These are phyloP conservation scores for Hymenoscyphus fraxineus DNA, from an alignment of 2,329 filamentous ascomycete species.

Conservation along the genomic window DNA sequence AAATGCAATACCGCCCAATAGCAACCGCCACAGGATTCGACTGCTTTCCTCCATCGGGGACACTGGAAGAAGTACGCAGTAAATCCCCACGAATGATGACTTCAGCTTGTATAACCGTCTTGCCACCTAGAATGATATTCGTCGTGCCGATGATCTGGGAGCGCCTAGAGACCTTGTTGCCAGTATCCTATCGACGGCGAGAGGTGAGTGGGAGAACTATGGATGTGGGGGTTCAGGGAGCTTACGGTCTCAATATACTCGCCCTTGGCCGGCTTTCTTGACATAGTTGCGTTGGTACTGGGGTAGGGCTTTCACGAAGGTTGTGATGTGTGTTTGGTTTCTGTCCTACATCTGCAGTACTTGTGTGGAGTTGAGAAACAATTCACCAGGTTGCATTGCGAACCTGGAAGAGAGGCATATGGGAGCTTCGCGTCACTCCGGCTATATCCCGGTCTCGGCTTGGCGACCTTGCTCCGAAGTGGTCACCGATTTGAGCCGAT, in stretches of 20 bases:
- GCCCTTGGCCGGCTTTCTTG: slow-evolving; percentile 73
- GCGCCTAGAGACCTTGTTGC: slow-evolving; percentile 95
- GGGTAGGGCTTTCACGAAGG: background rate
- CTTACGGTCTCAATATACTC: slow-evolving; percentile 96
- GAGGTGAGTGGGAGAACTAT: background rate
- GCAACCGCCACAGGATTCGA: slow-evolving; percentile 59
- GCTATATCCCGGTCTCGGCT: background rate
- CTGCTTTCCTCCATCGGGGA: slow-evolving; percentile 26
- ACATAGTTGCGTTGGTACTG: slow-evolving; percentile 50
- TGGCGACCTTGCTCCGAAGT: too few relatives aligned
- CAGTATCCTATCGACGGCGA: slow-evolving; percentile 67
- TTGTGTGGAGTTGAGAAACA: background rate
- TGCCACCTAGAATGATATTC: slow-evolving; percentile 95
- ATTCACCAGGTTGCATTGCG: background rate
- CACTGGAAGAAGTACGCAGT: slow-evolving; percentile 51
- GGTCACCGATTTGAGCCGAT: too few relatives aligned
- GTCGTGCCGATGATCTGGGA: slow-evolving; percentile 90
- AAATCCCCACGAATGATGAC: slow-evolving; percentile 93
- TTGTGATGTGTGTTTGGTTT: background rate
- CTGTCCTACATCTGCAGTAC: background rate
- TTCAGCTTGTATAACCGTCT: slow-evolving; percentile 92
- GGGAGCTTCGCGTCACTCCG: background rate
- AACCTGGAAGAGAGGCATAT: too few relatives aligned
- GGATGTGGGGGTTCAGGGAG: background rate
- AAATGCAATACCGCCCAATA: slow-evolving; percentile 88